These are phyloP conservation scores for Leccinum pachyderme DNA, from an alignment of 1,284 basidiomycete species.

Conservation along the genomic window DNA sequence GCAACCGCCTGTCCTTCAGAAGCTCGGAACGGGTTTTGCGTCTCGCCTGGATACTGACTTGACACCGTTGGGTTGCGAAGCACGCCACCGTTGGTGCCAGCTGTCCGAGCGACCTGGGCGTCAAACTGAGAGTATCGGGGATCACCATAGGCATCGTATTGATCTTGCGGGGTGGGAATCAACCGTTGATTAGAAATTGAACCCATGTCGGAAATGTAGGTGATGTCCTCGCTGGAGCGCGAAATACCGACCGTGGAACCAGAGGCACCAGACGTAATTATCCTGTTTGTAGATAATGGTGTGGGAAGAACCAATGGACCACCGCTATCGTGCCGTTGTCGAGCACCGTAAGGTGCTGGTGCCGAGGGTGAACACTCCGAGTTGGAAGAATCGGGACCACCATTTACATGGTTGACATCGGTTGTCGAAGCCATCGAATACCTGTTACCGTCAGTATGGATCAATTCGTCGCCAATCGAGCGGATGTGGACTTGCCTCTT, in stretches of 20 bases:
- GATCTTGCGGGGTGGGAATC: constrained; percentile 51
- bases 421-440: constrained; percentile 77
- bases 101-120: constrained; percentile 42
- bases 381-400: constrained; percentile 60
- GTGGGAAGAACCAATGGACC: constrained; percentile 69
- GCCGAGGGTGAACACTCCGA: constrained; percentile 53
- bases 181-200: constrained; percentile 59
- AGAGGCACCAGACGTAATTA: constrained; percentile 43
- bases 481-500: constrained; percentile 53
- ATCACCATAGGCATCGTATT: constrained; percentile 41
- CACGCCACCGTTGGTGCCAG: constrained; percentile 38
- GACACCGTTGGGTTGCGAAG: constrained; percentile 41
- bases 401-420: constrained; percentile 58
- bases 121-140: constrained; percentile 37
- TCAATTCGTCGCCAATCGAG: constrained; percentile 14
- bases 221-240: constrained; percentile 62
- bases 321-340: constrained; percentile 64
- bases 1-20: constrained; percentile 38
- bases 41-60: constrained; percentile 48
- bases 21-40: constrained; percentile 49
- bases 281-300: constrained; percentile 55
- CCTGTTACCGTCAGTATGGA: constrained; percentile 46
- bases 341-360: constrained; percentile 33
- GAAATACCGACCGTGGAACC: constrained; percentile 56
- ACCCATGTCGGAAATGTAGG: constrained; percentile 51